Evolutionary conservation across 208 protist genomes (phyloP).

Genomic region (Wallacemonas sp.): DNA sequence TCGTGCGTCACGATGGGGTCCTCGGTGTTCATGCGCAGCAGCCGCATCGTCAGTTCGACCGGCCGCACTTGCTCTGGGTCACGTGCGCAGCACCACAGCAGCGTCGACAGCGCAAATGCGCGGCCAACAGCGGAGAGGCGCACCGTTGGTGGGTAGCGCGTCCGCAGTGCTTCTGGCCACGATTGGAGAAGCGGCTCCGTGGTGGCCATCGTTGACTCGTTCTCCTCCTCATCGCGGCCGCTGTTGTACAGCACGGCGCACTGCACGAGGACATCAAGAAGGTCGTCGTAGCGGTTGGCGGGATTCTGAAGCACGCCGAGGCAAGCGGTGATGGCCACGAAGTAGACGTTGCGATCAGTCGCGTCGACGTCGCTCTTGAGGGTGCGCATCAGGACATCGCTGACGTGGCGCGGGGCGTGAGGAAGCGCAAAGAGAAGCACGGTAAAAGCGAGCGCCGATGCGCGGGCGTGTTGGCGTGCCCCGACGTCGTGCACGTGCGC

Average conservation of each 20-base stretch:
- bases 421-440: slow-evolving; percentile 44
- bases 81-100: slow-evolving; percentile 62
- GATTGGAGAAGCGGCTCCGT: slow-evolving; percentile 67
- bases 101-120: slow-evolving; percentile 59
- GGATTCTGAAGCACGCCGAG: slow-evolving; percentile 60
- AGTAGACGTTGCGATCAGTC: slow-evolving; percentile 68
- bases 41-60: slow-evolving; percentile 38
- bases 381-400: slow-evolving; percentile 28
- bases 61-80: slow-evolving; percentile 22
- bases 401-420: slow-evolving; percentile 44
- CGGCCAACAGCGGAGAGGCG: slow-evolving; percentile 70
- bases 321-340: slow-evolving; percentile 55
- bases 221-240: slow-evolving; percentile 76
- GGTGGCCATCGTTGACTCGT: slow-evolving; percentile 68
- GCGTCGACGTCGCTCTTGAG: slow-evolving; percentile 33
- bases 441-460: slow-evolving; percentile 58
- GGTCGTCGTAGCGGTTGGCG: not conserved
- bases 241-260: slow-evolving; percentile 71
- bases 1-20: slow-evolving; percentile 60
- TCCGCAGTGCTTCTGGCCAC: slow-evolving; percentile 59
- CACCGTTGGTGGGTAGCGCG: slow-evolving; percentile 74
- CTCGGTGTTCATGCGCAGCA: slow-evolving; percentile 70
- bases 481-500: slow-evolving; percentile 66
- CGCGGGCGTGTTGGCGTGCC: slow-evolving; percentile 54
- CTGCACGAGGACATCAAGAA: slow-evolving; percentile 62